Evolutionary conservation across 2,329 filamentous ascomycete species (phyloP).

Genomic region (Tolypocladium ovalisporum): DNA sequence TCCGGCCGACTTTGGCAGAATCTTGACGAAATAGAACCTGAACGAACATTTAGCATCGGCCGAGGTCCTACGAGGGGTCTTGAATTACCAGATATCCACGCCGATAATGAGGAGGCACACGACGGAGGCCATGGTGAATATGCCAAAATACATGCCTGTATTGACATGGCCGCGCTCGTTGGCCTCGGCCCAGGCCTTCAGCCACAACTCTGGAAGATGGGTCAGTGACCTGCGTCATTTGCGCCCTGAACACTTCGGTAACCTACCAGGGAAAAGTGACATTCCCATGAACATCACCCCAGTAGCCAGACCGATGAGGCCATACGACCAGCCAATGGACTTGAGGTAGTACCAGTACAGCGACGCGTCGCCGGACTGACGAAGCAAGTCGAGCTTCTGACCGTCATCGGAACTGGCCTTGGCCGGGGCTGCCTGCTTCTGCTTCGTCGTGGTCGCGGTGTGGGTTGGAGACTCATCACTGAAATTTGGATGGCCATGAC

Average conservation of each 20-base stretch:
- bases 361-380: not conserved
- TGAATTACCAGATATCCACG: not conserved
- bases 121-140: not conserved
- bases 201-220: not conserved
- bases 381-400: not conserved
- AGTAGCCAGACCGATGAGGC: not conserved
- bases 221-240: not conserved
- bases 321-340: not conserved
- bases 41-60: not conserved
- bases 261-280: not conserved
- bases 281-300: not conserved
- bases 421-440: not conserved
- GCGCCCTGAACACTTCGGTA: too few species aligned
- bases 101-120: not conserved
- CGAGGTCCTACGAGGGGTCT: not conserved
- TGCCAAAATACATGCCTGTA: not conserved
- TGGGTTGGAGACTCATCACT: not conserved
- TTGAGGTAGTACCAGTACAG: constrained; percentile 1
- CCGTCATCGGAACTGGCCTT: not conserved
- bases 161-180: not conserved
- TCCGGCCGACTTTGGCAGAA: not conserved
- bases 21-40: constrained; percentile 1
- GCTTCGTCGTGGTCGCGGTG: not conserved
- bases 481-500: not conserved
- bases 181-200: constrained; percentile 1